Percentiles rank a stretch among this genome's conserved stretches.
phyloP scores from a whole-genome alignment of 2,329 filamentous ascomycete species.

The Botryotinia narcissicola region DNA sequence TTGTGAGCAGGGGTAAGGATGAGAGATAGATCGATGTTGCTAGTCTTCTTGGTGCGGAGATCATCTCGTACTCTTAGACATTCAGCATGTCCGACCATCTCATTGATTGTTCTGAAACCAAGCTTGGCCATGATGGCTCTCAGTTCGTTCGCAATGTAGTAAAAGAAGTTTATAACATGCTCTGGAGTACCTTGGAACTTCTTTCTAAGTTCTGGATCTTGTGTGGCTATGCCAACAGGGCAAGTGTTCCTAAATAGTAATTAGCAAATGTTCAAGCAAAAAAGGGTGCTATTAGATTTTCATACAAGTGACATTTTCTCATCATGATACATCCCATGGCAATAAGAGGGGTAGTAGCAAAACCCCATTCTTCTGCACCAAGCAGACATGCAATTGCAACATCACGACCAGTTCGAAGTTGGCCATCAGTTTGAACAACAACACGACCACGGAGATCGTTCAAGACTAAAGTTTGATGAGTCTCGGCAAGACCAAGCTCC shows the following conservation, averaged over 20 bases:
- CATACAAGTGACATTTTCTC: slow-evolving; percentile 63
- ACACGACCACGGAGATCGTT: slow-evolving; percentile 96
- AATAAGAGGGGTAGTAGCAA: slow-evolving; percentile 90
- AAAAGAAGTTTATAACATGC: slow-evolving; percentile 94
- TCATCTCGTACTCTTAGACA: slow-evolving; percentile 84
- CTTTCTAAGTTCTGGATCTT: slow-evolving; percentile 89
- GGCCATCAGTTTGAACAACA: slow-evolving; percentile 93
- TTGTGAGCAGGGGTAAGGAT: slow-evolving; percentile 96
- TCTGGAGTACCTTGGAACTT: slow-evolving; percentile 93
- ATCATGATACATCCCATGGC: slow-evolving; percentile 98
- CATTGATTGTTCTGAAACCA: slow-evolving; percentile 91
- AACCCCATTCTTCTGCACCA: slow-evolving; percentile 97
- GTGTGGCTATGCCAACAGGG: slow-evolving; percentile 75
- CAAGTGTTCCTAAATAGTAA: slow-evolving; percentile 59
- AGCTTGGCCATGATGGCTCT: slow-evolving; percentile 96
- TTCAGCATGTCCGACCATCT: slow-evolving; percentile 95
- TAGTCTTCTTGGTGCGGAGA: slow-evolving; percentile 80
- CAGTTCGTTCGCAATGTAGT: slow-evolving; percentile 94
- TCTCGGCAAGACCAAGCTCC: slow-evolving; percentile 95
- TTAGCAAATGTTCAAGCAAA: not conserved
- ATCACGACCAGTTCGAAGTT: slow-evolving; percentile 88
- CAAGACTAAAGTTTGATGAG: slow-evolving; percentile 91
- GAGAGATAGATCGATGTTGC: slow-evolving; percentile 88
- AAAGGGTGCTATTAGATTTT: not conserved
- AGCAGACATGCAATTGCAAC: slow-evolving; percentile 92